Evolutionary conservation across 768 basidiomycete genomes (phyloP).

Genomic region (Mycena floridula): DNA sequence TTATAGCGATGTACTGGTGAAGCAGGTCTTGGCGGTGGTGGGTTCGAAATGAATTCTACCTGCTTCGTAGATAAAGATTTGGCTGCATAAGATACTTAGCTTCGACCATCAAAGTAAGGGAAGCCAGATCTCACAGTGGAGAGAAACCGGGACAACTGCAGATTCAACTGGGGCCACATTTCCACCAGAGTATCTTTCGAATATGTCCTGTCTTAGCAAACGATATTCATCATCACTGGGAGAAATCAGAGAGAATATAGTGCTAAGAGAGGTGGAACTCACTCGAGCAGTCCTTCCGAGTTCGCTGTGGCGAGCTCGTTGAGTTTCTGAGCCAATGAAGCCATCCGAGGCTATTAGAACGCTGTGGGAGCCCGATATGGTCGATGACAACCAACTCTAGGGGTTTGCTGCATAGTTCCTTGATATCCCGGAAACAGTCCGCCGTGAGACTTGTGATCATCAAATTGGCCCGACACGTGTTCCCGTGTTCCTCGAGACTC

Average conservation of each 20-base stretch:
- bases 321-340: slow-evolving; percentile 57
- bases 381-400: not conserved
- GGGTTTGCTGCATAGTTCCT: too few relatives aligned
- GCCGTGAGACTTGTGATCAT: too few relatives aligned
- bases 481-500: too few relatives aligned
- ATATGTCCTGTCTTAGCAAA: slow-evolving; percentile 59
- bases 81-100: not conserved
- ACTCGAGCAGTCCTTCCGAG: slow-evolving; percentile 62
- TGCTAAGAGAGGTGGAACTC: slow-evolving; percentile 11
- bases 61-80: not conserved
- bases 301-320: slow-evolving; percentile 66
- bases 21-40: slow-evolving; percentile 3
- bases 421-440: too few relatives aligned
- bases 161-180: slow-evolving; percentile 10
- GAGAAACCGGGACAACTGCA: too few relatives aligned
- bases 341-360: too few relatives aligned
- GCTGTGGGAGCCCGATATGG: too few relatives aligned
- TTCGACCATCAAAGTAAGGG: not conserved
- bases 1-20: not conserved
- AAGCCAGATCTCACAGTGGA: too few relatives aligned
- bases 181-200: slow-evolving; percentile 48
- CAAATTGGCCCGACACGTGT: too few relatives aligned
- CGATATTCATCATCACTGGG: slow-evolving; percentile 70
- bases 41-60: not conserved
- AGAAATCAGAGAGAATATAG: not conserved